These are phyloP conservation scores for Oryza meyeriana DNA, from an alignment of 176 grass and related monocot genomes.

Conservation along the genomic window DNA sequence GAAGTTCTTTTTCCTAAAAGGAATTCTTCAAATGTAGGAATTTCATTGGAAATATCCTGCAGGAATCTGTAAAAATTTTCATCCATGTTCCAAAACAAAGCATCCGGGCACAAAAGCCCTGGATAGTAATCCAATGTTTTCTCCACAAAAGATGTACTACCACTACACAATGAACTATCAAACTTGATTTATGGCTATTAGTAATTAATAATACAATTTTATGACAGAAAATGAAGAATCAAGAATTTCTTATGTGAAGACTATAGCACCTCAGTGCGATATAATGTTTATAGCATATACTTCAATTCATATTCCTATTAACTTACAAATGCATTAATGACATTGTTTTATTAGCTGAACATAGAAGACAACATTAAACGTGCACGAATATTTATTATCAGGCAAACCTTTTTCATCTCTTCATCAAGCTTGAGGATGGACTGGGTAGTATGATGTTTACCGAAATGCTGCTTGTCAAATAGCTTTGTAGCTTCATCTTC, in stretches of 20 bases:
- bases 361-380: not conserved
- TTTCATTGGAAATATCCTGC: not conserved
- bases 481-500: conserved; percentile 51
- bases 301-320: not conserved
- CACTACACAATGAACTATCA: not conserved
- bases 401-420: conserved; percentile 78
- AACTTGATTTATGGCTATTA: not conserved
- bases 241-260: not conserved
- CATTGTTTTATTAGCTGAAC: not conserved
- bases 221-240: not conserved
- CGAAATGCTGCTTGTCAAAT: conserved; percentile 84
- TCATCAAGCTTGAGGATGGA: conserved; percentile 70
- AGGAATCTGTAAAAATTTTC: not conserved
- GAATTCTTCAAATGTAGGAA: not conserved
- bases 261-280: not conserved
- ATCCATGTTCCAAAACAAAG: not conserved
- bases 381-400: conserved; percentile 1
- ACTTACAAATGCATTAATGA: not conserved
- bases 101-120: not conserved
- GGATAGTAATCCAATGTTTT: not conserved
- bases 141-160: not conserved
- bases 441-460: conserved; percentile 68
- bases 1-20: not conserved
- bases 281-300: not conserved
- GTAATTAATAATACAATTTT: not conserved